These are phyloP conservation scores for Cercospora berteroae DNA, from an alignment of 2,329 filamentous ascomycete species.

Conservation along the genomic window DNA sequence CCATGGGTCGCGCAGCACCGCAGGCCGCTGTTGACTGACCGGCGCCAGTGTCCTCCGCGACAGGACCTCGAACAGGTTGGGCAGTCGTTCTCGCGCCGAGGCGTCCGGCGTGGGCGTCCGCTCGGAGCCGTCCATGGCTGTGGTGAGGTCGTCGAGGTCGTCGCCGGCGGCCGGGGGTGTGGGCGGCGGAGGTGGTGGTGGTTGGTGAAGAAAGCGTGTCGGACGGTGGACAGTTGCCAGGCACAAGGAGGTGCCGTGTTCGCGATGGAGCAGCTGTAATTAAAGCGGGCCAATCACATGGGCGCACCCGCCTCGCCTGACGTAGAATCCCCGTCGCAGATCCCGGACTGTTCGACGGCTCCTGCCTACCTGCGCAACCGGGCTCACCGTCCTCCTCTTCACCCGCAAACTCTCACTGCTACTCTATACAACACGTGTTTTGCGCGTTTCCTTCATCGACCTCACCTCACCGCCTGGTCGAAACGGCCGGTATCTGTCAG, in stretches of 20 bases:
- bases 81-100: slow-evolving; percentile 70
- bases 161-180: neutral
- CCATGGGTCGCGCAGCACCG: neutral
- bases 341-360: neutral
- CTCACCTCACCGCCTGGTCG: neutral
- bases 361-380: neutral
- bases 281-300: slow-evolving; percentile 3
- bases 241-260: slow-evolving; percentile 1
- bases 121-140: slow-evolving; percentile 28
- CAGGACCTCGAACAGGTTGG: slow-evolving; percentile 92
- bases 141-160: slow-evolving; percentile 6
- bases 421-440: neutral
- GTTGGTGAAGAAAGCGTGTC: neutral
- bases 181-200: neutral
- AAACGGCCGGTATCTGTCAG: neutral
- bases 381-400: neutral
- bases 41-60: slow-evolving; percentile 91
- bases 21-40: slow-evolving; percentile 11
- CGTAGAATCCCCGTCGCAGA: neutral
- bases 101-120: slow-evolving; percentile 34
- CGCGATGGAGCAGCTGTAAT: slow-evolving; percentile 1
- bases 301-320: neutral
- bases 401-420: neutral
- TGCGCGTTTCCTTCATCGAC: neutral
- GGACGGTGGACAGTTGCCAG: neutral